Evolutionary conservation across 2,329 filamentous ascomycete genomes (phyloP), one percentile per base, ranked within the genome.

Genomic region (Tolypocladium album): DNA sequence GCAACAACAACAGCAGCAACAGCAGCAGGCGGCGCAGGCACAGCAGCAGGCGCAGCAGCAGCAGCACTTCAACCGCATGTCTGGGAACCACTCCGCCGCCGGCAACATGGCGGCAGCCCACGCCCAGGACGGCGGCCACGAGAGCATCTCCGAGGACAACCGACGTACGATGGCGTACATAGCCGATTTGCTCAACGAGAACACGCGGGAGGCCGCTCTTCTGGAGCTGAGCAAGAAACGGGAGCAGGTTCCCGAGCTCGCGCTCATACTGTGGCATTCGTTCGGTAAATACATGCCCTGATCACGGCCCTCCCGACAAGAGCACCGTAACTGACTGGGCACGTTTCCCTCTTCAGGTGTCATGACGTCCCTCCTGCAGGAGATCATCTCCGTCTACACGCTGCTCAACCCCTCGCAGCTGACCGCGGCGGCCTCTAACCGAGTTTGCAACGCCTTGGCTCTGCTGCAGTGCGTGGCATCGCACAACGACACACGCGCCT

Each of bases 351-450:
- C 50, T 38, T 11, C 65, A 96, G 92, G 92, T 69, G 94, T 99
- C 70, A 99, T 99, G 94, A 97, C 94, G 55, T 96, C 92, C 59
- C 81, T 99, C 31, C 83, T 97, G 40, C 93, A 97, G 75, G 94
- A 99, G 77, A 99, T 99, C 72, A 99, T 99, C 71, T 97, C 93
- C 13, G 94, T 99, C 59, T 99, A 99, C 72, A 95, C 92, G 36
- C 84, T 99, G 5, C 84, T 99, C 68, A 99, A 96, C 74, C 94
- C 94, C 7, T 97, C 92, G 57, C 93, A 97, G 77, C 84, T 99
- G 68, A 99, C 94, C 9, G 94, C 94, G 3, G 92, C 94, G n/a
- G 93, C 94, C 20, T 96, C 90, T 4, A 99, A 99, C 78, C 83
- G 94, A 65, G 94, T 99, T 61, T 99, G 94, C 79, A 99, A 99